Conservation (phyloP, 805 yeast genomes). For the Kodamaea sagamina region DNA sequence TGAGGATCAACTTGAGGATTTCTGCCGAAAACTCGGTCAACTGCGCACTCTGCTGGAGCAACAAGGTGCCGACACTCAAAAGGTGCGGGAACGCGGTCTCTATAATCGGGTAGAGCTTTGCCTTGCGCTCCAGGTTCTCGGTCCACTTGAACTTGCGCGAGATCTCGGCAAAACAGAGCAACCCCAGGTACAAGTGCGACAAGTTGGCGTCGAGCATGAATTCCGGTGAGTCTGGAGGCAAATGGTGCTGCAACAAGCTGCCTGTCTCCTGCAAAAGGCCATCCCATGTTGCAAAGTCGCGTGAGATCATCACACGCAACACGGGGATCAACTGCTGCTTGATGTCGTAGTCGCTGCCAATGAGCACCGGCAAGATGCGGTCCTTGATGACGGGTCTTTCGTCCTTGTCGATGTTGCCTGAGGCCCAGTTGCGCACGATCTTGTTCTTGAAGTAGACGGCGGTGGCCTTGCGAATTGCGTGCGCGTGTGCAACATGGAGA, state of each 20-base stretch:
- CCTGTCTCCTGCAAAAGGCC: slow-evolving; percentile 36
- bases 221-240: slow-evolving; percentile 9
- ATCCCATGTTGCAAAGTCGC: slow-evolving; percentile 42
- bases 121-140: slow-evolving; percentile 45
- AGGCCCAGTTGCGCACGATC: slow-evolving; percentile 62
- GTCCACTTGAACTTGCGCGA: slow-evolving; percentile 72
- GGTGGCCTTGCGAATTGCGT: slow-evolving; percentile 51
- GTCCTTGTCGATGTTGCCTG: slow-evolving; percentile 53
- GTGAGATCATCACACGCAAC: slow-evolving; percentile 27
- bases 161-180: slow-evolving; percentile 69
- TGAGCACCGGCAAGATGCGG: slow-evolving; percentile 60
- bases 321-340: slow-evolving; percentile 31
- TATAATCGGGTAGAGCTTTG: slow-evolving; percentile 47
- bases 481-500: slow-evolving; percentile 9
- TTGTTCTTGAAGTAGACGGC: slow-evolving; percentile 83
- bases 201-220: slow-evolving; percentile 17
- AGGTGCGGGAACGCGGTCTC: slow-evolving; percentile 63
- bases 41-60: slow-evolving; percentile 32
- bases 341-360: slow-evolving; percentile 33
- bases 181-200: slow-evolving; percentile 57
- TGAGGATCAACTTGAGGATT: slow-evolving; percentile 70
- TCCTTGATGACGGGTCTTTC: slow-evolving; percentile 77
- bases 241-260: slow-evolving; percentile 28
- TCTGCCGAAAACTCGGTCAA: slow-evolving; percentile 55
- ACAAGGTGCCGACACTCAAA: slow-evolving; percentile 61